Evolutionary conservation across 2,329 filamentous ascomycete species (phyloP), one percentile per base, ranked within the genome.

Genomic region (Aspergillus uvarum): DNA sequence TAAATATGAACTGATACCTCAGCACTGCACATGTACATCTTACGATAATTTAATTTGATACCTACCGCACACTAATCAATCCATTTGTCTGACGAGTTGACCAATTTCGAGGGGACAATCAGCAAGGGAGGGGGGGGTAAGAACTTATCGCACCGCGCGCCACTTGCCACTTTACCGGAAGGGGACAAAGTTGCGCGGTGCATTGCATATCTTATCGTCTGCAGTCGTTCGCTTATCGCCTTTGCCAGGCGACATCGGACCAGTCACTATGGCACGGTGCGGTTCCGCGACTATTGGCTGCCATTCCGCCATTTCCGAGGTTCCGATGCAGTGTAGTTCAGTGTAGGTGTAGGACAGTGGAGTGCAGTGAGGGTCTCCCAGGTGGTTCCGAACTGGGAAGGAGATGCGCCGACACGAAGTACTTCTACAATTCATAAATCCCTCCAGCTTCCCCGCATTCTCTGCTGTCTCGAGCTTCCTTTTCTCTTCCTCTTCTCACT

Each of bases 1-100:
- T 55, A 55, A n/a, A 55, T 48, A 55, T 48, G 53, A 55, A 16
- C 29, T 47, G 53, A 55, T 55, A 44, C 26, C 44, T 16, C 19
- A 29, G 52, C 16, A 44, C 38, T 44, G 38, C 16, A 44, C 16
- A 19, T 44, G 38, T 44, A 44, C 38, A 44, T 44, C 38, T 44
- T 44, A 44, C 38, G 38, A 44, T 44, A 44, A 19, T 44, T 2
- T 35, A 44, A 44, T 44, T 19, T 16, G 38, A 44, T 19, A 44
- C 38, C 38, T 19, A 44, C 16, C 38, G 16, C 38, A n/a, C 14
- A 44, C 38, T 44, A 19, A 35, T 35, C 32, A 35, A 35, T 35
- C 26, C 2, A 44, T 44, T 44, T 44, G 38, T 16, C 38, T 6
- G 16, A 19, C 38, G 38, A 19, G 19, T 16, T 44, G 38, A 44